Percentiles rank a stretch among this genome's conserved stretches.
These are phyloP conservation scores for Naganishia cerealis DNA, from an alignment of 1,284 basidiomycete species.

Conservation along the genomic window DNA sequence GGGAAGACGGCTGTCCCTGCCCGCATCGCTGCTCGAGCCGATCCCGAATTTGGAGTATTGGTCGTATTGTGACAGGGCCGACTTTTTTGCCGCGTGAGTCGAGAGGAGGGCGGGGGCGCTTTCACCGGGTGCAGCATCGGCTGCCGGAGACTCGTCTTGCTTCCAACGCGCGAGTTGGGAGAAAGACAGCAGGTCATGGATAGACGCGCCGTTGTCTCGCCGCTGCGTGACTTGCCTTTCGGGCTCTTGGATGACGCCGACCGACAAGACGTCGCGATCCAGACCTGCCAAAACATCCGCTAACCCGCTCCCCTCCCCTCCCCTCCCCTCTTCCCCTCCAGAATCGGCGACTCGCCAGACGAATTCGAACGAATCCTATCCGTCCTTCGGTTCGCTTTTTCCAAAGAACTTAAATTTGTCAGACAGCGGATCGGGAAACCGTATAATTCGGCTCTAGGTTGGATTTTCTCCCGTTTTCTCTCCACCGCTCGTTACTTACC, in stretches of 20 bases:
- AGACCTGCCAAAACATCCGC: not conserved
- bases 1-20: conserved; percentile 77
- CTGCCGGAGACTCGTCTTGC: no score
- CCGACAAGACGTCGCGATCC: not conserved
- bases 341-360: conserved; percentile 81
- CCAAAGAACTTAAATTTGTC: conserved; percentile 93
- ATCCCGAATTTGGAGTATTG: conserved; percentile 93
- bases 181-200: no score
- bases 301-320: not conserved
- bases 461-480: conserved; percentile 15
- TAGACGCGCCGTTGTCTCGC: no score
- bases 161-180: no score
- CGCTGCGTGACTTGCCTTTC: no score
- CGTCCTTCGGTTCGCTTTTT: conserved; percentile 81
- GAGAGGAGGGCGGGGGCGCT: no score
- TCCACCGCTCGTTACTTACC: not conserved
- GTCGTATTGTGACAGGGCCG: conserved; percentile 91
- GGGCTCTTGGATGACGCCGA: no score
- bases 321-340: conserved; percentile 43
- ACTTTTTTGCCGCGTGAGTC: conserved; percentile 85
- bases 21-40: conserved; percentile 84
- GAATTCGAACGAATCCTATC: conserved; percentile 90
- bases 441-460: conserved; percentile 86
- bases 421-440: conserved; percentile 90
- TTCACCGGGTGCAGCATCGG: no score